phyloP scores from a whole-genome alignment of 192 early-diverging fungal species.

The Physocladia obscura region DNA sequence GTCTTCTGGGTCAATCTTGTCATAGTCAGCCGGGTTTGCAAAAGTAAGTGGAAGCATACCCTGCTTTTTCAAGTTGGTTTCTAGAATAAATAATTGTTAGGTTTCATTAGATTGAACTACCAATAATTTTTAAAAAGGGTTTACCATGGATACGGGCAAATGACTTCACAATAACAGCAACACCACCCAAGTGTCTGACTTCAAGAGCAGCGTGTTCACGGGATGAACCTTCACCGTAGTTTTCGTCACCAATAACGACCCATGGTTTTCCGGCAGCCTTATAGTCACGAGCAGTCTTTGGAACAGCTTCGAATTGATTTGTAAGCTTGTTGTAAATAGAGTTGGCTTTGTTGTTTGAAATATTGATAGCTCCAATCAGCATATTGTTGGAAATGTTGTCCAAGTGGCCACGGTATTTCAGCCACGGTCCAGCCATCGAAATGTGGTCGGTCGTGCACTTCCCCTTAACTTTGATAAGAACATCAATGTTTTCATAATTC shows the following conservation, averaged over 20 bases:
- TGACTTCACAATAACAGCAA: conserved; percentile 77
- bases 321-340: conserved; percentile 52
- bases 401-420: conserved; percentile 97
- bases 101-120: too few relatives aligned
- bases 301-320: conserved; percentile 78
- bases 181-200: conserved; percentile 92
- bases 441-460: conserved; percentile 99
- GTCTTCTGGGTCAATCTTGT: conserved; percentile 82
- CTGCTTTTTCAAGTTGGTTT: conserved; percentile 99
- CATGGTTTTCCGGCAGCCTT: conserved; percentile 86
- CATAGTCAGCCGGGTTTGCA: conserved; percentile 88
- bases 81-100: too few relatives aligned
- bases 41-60: conserved; percentile 96
- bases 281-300: conserved; percentile 92
- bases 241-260: conserved; percentile 99
- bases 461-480: conserved; percentile 93
- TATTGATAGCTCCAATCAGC: conserved; percentile 93
- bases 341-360: conserved; percentile 86
- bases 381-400: conserved; percentile 98
- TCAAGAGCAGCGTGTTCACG: conserved; percentile 99
- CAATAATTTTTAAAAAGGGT: conserved; percentile 80
- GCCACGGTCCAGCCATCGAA: conserved; percentile 94
- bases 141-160: conserved; percentile 93
- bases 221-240: conserved; percentile 99
- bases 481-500: conserved; percentile 73